Conservation (phyloP, 1,139 yeast species). For the Candida neerlandica region DNA sequence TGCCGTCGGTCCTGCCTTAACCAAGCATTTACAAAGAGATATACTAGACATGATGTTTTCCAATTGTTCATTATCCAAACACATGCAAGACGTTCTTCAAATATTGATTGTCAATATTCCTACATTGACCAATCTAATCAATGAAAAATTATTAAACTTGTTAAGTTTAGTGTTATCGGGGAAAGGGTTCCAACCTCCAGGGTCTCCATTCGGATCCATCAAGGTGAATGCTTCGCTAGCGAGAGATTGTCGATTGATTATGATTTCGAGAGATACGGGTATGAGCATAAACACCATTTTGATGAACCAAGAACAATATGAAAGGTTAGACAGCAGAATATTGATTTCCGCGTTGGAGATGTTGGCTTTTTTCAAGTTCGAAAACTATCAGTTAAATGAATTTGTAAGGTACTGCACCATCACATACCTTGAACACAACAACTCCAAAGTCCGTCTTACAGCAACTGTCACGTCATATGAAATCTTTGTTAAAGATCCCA, state of each 20-base stretch:
- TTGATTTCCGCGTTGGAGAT: slow-evolving; percentile 71
- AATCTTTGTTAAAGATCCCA: slow-evolving; percentile 79
- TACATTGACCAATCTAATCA: slow-evolving; percentile 72
- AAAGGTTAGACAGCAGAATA: slow-evolving; percentile 52
- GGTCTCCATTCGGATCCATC: slow-evolving; percentile 76
- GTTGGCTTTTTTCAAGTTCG: slow-evolving; percentile 74
- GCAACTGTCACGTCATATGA: slow-evolving; percentile 86
- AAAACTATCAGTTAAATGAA: slow-evolving; percentile 76
- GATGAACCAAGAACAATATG: slow-evolving; percentile 43
- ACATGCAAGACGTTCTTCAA: slow-evolving; percentile 74
- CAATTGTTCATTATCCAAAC: slow-evolving; percentile 77
- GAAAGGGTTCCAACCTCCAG: slow-evolving; percentile 79
- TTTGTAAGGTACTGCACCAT: slow-evolving; percentile 84
- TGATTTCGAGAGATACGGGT: slow-evolving; percentile 69
- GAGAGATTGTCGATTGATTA: slow-evolving; percentile 71
- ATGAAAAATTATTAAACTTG: slow-evolving; percentile 71
- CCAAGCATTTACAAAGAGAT: slow-evolving; percentile 84
- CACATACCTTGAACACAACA: slow-evolving; percentile 77
- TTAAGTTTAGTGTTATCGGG: slow-evolving; percentile 82
- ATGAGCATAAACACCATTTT: slow-evolving; percentile 38
- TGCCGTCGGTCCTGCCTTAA: slow-evolving; percentile 94
- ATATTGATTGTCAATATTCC: slow-evolving; percentile 76
- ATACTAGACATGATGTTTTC: slow-evolving; percentile 75
- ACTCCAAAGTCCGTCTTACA: slow-evolving; percentile 75
- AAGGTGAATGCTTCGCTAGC: slow-evolving; percentile 70